Evolutionary conservation across 345 rosid genomes (phyloP), one percentile per base, ranked within the genome.

Genomic region (Sisymbrium irio): DNA sequence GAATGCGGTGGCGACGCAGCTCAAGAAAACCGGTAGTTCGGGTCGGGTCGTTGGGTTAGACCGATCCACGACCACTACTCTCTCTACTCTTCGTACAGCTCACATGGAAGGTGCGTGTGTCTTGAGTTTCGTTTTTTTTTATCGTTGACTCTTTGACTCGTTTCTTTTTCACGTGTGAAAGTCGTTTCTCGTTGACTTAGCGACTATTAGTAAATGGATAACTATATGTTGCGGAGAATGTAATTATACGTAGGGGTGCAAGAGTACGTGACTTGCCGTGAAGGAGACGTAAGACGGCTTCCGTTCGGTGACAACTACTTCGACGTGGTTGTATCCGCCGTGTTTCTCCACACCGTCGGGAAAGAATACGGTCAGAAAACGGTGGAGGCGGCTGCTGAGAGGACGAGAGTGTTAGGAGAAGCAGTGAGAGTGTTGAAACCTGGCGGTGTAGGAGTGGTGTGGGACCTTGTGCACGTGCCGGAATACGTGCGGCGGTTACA

Each of bases 31-130:
- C 0, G 97, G 97, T 0, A 94, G 97, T 44, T 91, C 92, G 28
- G 98, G 98, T 49, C 93, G 97, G 73, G 93, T 94, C 62, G 98
- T 91, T 33, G 97, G 97, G 76, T 71, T 94, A 79, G 97, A 88
- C 80, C 87, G 92, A 46, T 83, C 88, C 19, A 92, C 86, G 78
- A 67, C 76, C 64, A 86, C 93, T n/a, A 87, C 96, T 13, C 82
- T 92, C 57, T 89, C 97, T n/a, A 92, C 97, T 19, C 89, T 94
- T 33, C 84, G 96, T 32, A 94, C 97, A 11, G 97, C 97, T 33
- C 88, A 87, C 64, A 57, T 88, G 78, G 96, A 92, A 89, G 97
- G 98, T 90, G 5, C 49, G 76, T 46, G 76, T 46, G n/a, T 50
- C 14, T 14, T 57, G 14, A 17, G 22, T 17, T 11, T 27, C 33